Evolutionary conservation across 106 monocot species (phyloP).

Genomic region (Allium sativum): DNA sequence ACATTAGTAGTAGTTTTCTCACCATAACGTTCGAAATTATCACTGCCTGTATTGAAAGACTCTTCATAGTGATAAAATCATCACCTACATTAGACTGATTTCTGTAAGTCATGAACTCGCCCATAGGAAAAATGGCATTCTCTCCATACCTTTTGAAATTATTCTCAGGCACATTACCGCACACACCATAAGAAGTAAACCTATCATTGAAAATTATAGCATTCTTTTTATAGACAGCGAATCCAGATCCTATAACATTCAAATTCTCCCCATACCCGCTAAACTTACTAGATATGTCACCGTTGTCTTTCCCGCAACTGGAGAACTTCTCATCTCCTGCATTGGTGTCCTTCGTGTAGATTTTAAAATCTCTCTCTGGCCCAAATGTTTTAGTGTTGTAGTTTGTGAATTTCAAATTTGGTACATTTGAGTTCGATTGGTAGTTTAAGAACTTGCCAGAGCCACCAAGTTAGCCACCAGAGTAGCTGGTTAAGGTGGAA

Average conservation of each 20-base stretch:
- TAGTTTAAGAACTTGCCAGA: constrained; percentile 44
- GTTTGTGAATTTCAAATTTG: constrained; percentile 56
- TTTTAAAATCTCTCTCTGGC: constrained; percentile 21
- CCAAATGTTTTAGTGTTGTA: constrained; percentile 41
- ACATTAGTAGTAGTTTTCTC: constrained; percentile 23
- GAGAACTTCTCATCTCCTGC: constrained; percentile 61
- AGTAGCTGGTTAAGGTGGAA: constrained; percentile 82
- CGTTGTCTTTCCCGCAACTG: constrained; percentile 61
- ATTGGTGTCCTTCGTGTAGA: constrained; percentile 59
- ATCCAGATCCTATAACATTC: constrained; percentile 59
- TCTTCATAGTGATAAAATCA: constrained; percentile 73
- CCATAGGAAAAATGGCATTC: constrained; percentile 19
- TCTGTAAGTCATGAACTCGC: constrained; percentile 49
- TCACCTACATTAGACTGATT: constrained; percentile 80
- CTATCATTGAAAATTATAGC: constrained; percentile 17
- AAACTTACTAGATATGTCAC: constrained; percentile 32
- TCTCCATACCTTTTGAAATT: constrained; percentile 71
- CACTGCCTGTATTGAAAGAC: constrained; percentile 60
- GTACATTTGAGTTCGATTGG: constrained; percentile 45
- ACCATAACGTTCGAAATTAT: constrained; percentile 60
- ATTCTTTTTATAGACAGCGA: constrained; percentile 46
- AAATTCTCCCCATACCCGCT: constrained; percentile 45
- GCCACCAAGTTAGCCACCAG: constrained; percentile 42
- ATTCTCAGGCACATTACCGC: constrained; percentile 66
- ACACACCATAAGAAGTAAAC: constrained; percentile 51